Base-by-base conservation (phyloP, 805 yeast species). In the Candida pseudofarinosa region DNA sequence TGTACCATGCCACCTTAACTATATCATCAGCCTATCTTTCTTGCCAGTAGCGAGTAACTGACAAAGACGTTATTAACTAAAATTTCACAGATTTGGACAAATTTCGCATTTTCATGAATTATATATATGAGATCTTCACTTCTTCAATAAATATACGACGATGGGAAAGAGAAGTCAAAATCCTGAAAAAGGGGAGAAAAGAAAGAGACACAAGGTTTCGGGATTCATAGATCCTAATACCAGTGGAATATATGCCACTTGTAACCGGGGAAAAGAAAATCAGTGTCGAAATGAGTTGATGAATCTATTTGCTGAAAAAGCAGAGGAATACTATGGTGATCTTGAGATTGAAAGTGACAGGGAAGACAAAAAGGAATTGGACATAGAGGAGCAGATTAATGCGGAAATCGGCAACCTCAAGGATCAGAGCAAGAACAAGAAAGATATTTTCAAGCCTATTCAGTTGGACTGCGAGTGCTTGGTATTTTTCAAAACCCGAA, bases 241-340 rank as follows among this genome's bases (percentile, higher is more conserved):
- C 42, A 68, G 83, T 32, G 99, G 99, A 0, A 73, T 93, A 0
- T 93, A 86, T 62, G 96, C 89, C 10, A 86, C 98, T 0, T 91
- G 97, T 62, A 78, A 80, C 39, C 74, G 96, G 52, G 84, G 85
- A 32, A 80, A 83, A 45, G 99, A 93, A 60, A 74, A 74, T 41
- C 80, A 76, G 41, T 88, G 95, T 46, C 75, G 83, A n/a, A 80
- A 79, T 48, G 97, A 89, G 59, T 65, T 89, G 52, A 71, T 77
- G 47, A 61, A 69, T 43, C 57, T 88, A 7, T 73, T 89, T 34
- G 64, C 54, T 3, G 72, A 68, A 39, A 66, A 67, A 43, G 58
- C 64, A 7, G 66, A 57, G 35, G 58, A 66, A 43, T 64, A 58
- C 48, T 71, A 65, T 45, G 55, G 56, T 39, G 40, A 56, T 8